These are phyloP conservation scores for Endocarpon pusillum DNA, from an alignment of 495 filamentous ascomycete genomes.

Conservation along the genomic window DNA sequence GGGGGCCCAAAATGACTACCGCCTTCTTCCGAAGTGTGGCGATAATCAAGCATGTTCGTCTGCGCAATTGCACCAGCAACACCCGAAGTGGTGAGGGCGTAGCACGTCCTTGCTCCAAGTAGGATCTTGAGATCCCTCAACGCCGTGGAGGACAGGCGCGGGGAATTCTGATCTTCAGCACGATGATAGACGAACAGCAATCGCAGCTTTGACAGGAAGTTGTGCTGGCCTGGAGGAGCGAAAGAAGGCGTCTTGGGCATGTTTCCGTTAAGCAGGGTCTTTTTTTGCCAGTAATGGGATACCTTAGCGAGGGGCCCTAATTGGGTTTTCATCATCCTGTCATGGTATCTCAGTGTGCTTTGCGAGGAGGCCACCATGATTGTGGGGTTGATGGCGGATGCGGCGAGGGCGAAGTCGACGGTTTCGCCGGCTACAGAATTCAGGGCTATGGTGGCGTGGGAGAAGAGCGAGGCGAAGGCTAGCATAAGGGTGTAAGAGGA, in stretches of 20 bases:
- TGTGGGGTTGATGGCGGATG: constrained; percentile 59
- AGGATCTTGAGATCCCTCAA: constrained; percentile 67
- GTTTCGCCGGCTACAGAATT: constrained; percentile 64
- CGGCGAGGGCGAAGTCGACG: constrained; percentile 53
- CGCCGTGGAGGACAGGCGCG: constrained; percentile 38
- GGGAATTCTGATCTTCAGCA: constrained; percentile 31
- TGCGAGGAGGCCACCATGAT: constrained; percentile 64
- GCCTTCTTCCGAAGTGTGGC: constrained; percentile 22
- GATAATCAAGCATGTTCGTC: constrained; percentile 77
- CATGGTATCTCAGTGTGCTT: constrained; percentile 51
- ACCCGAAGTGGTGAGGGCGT: constrained; percentile 63
- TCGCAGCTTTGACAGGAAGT: constrained; percentile 54
- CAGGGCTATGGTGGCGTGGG: constrained; percentile 70
- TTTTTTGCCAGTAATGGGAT: constrained; percentile 51
- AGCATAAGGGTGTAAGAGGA: constrained; percentile 62
- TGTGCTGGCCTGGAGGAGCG: constrained; percentile 44
- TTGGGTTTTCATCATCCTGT: constrained; percentile 30
- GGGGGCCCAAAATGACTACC: constrained; percentile 68
- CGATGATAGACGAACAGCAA: constrained; percentile 24
- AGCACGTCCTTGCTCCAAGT: constrained; percentile 65
- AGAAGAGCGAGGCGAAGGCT: constrained; percentile 67
- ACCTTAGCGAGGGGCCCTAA: constrained; percentile 36
- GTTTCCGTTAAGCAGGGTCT: constrained; percentile 49
- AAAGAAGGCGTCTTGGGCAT: constrained; percentile 35
- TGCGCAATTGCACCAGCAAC: constrained; percentile 77